Conservation (phyloP, 2,329 filamentous ascomycete species). For the Talaromyces sp. region DNA sequence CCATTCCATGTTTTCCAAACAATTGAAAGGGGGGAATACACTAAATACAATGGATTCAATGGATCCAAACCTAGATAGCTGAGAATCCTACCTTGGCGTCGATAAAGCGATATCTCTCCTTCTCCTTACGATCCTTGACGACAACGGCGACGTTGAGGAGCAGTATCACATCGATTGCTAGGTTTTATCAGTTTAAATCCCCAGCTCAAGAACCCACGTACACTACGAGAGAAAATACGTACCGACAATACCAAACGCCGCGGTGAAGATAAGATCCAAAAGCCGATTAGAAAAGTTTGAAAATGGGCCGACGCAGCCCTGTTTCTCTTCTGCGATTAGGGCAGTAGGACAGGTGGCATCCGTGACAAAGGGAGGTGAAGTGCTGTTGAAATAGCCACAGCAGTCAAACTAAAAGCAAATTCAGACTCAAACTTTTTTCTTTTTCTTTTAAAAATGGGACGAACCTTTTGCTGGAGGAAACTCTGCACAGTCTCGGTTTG, state of each 20-base stretch:
- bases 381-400: constrained; percentile 73
- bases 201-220: neutral
- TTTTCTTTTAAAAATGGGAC: constrained; percentile 22
- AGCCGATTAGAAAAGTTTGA: constrained; percentile 64
- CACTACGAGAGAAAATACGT: constrained; percentile 17
- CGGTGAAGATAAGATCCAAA: constrained; percentile 71
- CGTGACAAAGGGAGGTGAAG: constrained; percentile 64
- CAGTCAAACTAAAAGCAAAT: constrained; percentile 59
- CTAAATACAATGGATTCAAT: neutral
- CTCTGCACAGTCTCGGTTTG: constrained; percentile 56
- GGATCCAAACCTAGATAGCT: neutral
- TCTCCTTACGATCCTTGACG: constrained; percentile 74
- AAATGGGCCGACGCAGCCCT: constrained; percentile 64
- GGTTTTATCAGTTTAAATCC: neutral
- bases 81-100: constrained; percentile 66
- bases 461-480: constrained; percentile 64
- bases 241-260: constrained; percentile 72
- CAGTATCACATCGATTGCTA: constrained; percentile 59
- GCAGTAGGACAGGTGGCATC: constrained; percentile 64
- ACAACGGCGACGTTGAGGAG: constrained; percentile 68
- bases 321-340: constrained; percentile 62
- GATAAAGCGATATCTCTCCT: constrained; percentile 70
- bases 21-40: neutral
- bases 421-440: neutral
- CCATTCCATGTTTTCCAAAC: neutral